Conservation (phyloP, 148 eudicot species). For the Gaultheria prostrata region DNA sequence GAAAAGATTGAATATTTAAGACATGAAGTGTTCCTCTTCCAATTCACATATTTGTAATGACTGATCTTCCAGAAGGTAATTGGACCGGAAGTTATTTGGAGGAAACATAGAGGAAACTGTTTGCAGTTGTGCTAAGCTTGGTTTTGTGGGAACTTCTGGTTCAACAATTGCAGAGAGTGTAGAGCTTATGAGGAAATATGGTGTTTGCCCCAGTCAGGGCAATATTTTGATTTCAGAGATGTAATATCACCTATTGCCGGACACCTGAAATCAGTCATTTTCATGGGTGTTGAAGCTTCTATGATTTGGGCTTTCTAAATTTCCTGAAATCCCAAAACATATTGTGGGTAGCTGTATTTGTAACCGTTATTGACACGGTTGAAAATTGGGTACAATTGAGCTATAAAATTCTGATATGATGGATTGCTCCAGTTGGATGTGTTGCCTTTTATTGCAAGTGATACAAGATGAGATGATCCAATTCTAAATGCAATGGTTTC, state of each 20-base stretch:
- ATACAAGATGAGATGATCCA: background rate
- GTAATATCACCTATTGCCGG: background rate
- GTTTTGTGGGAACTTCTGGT: slow-evolving; percentile 59
- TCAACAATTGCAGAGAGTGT: slow-evolving; percentile 58
- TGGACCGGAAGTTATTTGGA: slow-evolving; percentile 54
- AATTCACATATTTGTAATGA: slow-evolving; percentile 55
- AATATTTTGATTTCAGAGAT: background rate
- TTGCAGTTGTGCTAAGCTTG: slow-evolving; percentile 58
- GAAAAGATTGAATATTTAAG: slow-evolving; percentile 39
- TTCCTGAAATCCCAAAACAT: background rate
- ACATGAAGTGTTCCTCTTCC: slow-evolving; percentile 33
- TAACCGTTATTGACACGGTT: background rate
- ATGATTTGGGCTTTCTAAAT: background rate
- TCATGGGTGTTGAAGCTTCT: background rate
- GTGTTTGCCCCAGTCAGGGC: slow-evolving; percentile 27
- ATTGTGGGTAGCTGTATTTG: background rate
- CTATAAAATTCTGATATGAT: background rate
- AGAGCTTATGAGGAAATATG: slow-evolving; percentile 42
- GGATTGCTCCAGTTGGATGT: background rate
- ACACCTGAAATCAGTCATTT: background rate
- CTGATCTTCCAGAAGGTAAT: slow-evolving; percentile 51
- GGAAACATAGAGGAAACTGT: slow-evolving; percentile 45
- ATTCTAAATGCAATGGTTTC: background rate
- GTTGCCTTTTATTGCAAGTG: background rate
- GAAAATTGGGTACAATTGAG: slow-evolving; percentile 8